Conservation (phyloP, 805 yeast species). For the Yamadazyma tumulicola region DNA sequence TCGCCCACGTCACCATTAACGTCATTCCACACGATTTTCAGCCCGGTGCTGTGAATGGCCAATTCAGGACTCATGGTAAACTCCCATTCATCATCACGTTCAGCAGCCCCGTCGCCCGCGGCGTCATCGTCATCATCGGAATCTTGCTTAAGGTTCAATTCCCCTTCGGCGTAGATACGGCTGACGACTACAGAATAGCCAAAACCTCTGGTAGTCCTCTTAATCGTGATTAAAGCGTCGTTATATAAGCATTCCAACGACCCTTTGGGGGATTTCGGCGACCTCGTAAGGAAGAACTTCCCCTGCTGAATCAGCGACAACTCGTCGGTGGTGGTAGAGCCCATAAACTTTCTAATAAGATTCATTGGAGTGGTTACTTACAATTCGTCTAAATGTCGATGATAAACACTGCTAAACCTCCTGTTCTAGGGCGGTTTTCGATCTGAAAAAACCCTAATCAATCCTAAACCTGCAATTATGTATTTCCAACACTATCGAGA, state of each 20-base stretch:
- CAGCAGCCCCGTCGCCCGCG: constrained; percentile 12
- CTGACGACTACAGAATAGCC: constrained; percentile 69
- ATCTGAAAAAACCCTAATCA: no score
- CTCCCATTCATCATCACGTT: constrained; percentile 61
- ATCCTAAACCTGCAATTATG: no score
- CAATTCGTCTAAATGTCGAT: no score
- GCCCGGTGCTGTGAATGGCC: constrained; percentile 45
- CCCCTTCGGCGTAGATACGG: constrained; percentile 67
- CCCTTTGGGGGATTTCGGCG: constrained; percentile 81
- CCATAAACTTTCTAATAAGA: constrained; percentile 63
- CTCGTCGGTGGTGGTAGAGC: constrained; percentile 54
- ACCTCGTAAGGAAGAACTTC: constrained; percentile 66
- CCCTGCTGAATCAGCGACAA: constrained; percentile 75
- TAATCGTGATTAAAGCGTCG: constrained; percentile 72
- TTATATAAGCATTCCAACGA: constrained; percentile 77
- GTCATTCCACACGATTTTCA: constrained; percentile 70
- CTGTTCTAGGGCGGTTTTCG: no score
- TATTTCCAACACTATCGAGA: no score
- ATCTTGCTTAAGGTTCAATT: constrained; percentile 42
- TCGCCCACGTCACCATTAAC: constrained; percentile 85
- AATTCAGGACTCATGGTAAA: constrained; percentile 65
- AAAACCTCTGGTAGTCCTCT: constrained; percentile 62
- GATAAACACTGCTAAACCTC: no score
- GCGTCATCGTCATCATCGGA: constrained; percentile 41
- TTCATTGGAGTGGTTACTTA: no score